These are phyloP conservation scores for Cyclocybe cylindracea DNA, from an alignment of 768 basidiomycete species.

Conservation along the genomic window DNA sequence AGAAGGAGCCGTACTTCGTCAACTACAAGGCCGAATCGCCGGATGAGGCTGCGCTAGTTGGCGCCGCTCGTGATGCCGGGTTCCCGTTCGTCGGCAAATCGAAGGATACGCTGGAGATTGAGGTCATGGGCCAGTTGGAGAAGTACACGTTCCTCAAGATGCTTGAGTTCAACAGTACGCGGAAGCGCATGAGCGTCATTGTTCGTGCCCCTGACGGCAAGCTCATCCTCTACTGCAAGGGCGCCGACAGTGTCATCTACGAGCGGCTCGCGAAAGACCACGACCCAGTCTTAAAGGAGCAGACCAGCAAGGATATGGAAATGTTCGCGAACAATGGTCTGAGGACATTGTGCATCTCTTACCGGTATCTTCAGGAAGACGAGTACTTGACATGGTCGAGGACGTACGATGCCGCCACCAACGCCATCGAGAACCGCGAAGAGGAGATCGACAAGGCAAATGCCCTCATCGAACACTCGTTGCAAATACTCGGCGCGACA, in stretches of 20 bases:
- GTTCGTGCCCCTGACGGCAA: slow-evolving; percentile 83
- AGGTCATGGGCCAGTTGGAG: slow-evolving; percentile 89
- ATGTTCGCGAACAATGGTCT: slow-evolving; percentile 90
- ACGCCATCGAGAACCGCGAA: slow-evolving; percentile 76
- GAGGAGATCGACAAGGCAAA: slow-evolving; percentile 91
- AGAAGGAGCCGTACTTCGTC: slow-evolving; percentile 58
- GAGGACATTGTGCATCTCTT: slow-evolving; percentile 89
- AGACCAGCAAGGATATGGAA: slow-evolving; percentile 89
- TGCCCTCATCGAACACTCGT: slow-evolving; percentile 78
- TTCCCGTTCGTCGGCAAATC: slow-evolving; percentile 85
- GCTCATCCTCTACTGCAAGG: slow-evolving; percentile 89
- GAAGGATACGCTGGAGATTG: slow-evolving; percentile 80
- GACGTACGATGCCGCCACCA: slow-evolving; percentile 81
- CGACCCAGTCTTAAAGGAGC: slow-evolving; percentile 70
- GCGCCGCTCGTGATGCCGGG: slow-evolving; percentile 88
- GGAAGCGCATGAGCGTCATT: slow-evolving; percentile 95
- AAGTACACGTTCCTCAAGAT: slow-evolving; percentile 76
- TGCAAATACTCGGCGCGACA: slow-evolving; percentile 90
- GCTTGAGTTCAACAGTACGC: slow-evolving; percentile 91
- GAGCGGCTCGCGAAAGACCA: slow-evolving; percentile 78
- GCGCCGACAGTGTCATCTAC: slow-evolving; percentile 96
- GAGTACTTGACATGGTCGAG: slow-evolving; percentile 84
- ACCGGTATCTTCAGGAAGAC: slow-evolving; percentile 74
- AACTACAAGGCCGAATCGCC: slow-evolving; percentile 97
- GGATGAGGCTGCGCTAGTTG: slow-evolving; percentile 93